phyloP scores from a whole-genome alignment of 116 monocot species.

The Cymodocea nodosa region DNA sequence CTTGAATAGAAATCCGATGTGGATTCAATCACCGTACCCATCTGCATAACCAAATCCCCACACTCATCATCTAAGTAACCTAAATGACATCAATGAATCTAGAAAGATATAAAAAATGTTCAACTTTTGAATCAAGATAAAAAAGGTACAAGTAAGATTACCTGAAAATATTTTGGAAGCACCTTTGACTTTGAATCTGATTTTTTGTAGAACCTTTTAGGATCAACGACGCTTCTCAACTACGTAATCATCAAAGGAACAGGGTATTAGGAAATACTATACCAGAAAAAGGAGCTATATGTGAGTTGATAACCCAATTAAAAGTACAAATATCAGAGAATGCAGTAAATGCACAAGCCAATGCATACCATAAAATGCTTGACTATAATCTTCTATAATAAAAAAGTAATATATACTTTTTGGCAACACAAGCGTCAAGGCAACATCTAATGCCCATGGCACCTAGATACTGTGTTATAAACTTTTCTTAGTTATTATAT shows the following conservation, averaged over 20 bases:
- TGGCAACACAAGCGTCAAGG: too few species aligned
- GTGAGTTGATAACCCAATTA: background rate
- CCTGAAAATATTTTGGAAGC: conserved; percentile 77
- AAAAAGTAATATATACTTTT: too few species aligned
- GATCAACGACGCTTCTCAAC: conserved; percentile 67
- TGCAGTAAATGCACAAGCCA: background rate
- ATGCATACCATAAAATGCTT: background rate
- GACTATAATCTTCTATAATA: too few species aligned
- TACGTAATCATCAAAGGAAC: conserved; percentile 16
- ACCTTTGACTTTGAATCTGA: conserved; percentile 35
- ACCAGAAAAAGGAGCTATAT: background rate
- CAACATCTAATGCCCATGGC: too few species aligned
- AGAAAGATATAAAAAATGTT: background rate
- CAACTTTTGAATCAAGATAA: background rate
- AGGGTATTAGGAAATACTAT: background rate
- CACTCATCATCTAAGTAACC: background rate
- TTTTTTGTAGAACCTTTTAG: conserved; percentile 74
- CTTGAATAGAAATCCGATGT: conserved; percentile 54
- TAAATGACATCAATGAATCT: background rate
- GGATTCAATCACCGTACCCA: conserved; percentile 71
- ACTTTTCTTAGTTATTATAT: too few species aligned
- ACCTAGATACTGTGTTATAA: too few species aligned
- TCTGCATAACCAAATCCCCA: conserved; percentile 13
- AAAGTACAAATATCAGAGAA: background rate
- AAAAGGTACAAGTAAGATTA: conserved; percentile 4